Conservation (phyloP, 805 yeast genomes). For the Candida michaelii region DNA sequence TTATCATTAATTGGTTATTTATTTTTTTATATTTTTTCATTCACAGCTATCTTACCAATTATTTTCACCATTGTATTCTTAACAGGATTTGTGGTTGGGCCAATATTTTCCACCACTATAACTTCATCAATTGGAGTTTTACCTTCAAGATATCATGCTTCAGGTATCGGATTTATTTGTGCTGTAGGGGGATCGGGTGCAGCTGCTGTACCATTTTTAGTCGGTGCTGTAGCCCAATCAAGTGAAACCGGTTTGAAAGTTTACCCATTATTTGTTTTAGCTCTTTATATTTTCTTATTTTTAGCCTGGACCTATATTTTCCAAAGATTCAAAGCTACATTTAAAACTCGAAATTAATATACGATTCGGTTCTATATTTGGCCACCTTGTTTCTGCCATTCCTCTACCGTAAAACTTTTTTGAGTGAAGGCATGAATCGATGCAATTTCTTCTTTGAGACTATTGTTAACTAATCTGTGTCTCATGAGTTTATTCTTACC, state of each 20-base stretch:
- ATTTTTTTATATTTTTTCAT: constrained; percentile 25
- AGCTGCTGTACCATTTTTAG: constrained; percentile 67
- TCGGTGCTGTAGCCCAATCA: constrained; percentile 50
- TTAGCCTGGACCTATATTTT: constrained; percentile 26
- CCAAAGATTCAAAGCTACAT: constrained; percentile 11
- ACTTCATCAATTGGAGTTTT: constrained; percentile 61
- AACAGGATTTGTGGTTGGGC: constrained; percentile 53
- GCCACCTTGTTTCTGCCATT: constrained; percentile 60
- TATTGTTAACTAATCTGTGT: constrained; percentile 79
- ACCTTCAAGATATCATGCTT: constrained; percentile 59
- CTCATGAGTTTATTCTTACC: constrained; percentile 85
- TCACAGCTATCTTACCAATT: constrained; percentile 29
- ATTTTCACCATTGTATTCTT: constrained; percentile 37
- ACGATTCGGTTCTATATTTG: constrained; percentile 11
- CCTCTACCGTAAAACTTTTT: constrained; percentile 82
- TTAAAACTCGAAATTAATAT: not conserved
- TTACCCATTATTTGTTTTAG: constrained; percentile 31
- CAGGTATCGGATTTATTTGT: constrained; percentile 72
- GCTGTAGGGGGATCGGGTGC: constrained; percentile 84
- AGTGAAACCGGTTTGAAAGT: constrained; percentile 31
- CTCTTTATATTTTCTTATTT: constrained; percentile 24
- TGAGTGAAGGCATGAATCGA: constrained; percentile 94
- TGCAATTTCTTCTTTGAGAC: constrained; percentile 81
- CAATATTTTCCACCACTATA: constrained; percentile 66
- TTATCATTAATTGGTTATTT: constrained; percentile 29